Conservation (phyloP, 2,329 filamentous ascomycete genomes). For the Xylariaceae sp. region DNA sequence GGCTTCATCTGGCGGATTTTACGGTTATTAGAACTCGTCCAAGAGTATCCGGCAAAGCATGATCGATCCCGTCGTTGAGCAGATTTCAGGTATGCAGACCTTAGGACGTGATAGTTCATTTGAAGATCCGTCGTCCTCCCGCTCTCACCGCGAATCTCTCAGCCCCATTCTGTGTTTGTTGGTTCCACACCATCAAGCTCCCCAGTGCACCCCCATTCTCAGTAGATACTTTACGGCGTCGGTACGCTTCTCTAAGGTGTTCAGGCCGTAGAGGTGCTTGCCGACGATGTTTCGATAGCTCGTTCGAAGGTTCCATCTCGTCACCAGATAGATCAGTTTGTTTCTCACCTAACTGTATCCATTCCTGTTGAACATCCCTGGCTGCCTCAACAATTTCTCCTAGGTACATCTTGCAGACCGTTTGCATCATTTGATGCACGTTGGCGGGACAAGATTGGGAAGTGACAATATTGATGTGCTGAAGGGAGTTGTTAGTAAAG, state of each 20-base stretch:
- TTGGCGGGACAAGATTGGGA: conserved; percentile 76
- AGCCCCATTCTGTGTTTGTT: conserved; percentile 60
- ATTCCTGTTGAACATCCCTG: conserved; percentile 71
- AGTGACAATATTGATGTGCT: conserved; percentile 79
- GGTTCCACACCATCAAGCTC: conserved; percentile 62
- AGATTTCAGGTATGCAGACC: background rate
- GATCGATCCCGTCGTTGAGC: background rate
- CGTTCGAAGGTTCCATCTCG: conserved; percentile 40
- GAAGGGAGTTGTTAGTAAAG: conserved; percentile 12
- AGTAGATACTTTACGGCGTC: conserved; percentile 65
- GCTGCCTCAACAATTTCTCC: conserved; percentile 76
- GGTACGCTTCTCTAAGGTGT: conserved; percentile 72
- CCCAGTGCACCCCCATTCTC: conserved; percentile 65
- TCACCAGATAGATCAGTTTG: conserved; percentile 54
- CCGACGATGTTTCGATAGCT: conserved; percentile 40
- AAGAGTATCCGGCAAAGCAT: background rate
- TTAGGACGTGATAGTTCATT: conserved; percentile 36
- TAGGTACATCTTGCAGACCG: conserved; percentile 76
- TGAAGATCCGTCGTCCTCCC: conserved; percentile 57
- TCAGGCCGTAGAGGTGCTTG: conserved; percentile 70
- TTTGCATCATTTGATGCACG: conserved; percentile 75
- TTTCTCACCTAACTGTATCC: conserved; percentile 62
- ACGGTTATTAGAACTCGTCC: background rate
- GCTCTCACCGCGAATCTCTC: conserved; percentile 61
- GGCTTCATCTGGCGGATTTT: background rate